Conservation (phyloP, 1,284 basidiomycete genomes). For the Microbotryum saponariae region DNA sequence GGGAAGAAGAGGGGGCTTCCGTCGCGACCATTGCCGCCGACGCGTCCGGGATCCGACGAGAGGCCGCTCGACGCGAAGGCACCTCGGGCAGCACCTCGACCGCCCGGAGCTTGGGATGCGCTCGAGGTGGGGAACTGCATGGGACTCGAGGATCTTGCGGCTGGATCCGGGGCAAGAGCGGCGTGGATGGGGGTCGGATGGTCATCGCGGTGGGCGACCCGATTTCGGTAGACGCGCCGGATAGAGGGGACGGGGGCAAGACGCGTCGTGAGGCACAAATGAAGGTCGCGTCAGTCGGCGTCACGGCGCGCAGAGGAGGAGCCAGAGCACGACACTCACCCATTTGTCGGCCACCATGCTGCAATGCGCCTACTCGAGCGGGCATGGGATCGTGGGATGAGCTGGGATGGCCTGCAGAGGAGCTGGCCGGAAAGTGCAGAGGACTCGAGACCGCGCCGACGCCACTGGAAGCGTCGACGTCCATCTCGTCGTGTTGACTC, state of each 20-base stretch:
- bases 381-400: slow-evolving; percentile 1
- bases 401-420: slow-evolving; percentile 1
- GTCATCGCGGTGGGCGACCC: slow-evolving; percentile 3
- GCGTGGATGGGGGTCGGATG: neutral
- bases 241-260: neutral
- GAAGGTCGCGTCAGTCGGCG: neutral
- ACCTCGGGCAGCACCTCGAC: slow-evolving; percentile 12
- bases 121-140: slow-evolving; percentile 26
- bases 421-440: neutral
- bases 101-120: slow-evolving; percentile 2
- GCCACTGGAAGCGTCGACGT: no score
- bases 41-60: slow-evolving; percentile 17
- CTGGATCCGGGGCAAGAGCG: neutral
- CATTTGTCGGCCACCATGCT: no score
- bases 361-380: neutral
- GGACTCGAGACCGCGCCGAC: no score
- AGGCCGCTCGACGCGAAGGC: slow-evolving; percentile 4
- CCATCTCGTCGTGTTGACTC: no score
- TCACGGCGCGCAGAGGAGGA: neutral
- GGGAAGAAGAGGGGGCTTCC: slow-evolving; percentile 30
- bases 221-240: slow-evolving; percentile 5
- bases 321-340: no score
- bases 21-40: neutral
- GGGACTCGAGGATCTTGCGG: slow-evolving; percentile 17
- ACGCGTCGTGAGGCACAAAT: neutral